A percentile compares a stretch with the other conserved stretches of the same genome.
These are phyloP conservation scores for Tripidium arundinaceum DNA, from an alignment of 202 grass and related monocot species.

Conservation along the genomic window DNA sequence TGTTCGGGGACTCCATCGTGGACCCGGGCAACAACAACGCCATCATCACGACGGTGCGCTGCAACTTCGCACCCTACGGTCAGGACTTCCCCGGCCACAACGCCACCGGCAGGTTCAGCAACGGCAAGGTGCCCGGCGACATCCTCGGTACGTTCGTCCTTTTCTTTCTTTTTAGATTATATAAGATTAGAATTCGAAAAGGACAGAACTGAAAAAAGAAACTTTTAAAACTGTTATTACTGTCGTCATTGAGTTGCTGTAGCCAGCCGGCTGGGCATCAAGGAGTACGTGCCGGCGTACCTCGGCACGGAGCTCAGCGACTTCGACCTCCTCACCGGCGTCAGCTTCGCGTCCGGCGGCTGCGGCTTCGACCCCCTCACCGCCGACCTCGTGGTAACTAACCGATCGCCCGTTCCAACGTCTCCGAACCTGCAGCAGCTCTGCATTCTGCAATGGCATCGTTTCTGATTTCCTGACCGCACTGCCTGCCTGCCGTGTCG, in stretches of 20 bases:
- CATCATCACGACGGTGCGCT: slow-evolving; percentile 42
- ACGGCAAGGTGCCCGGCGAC: slow-evolving; percentile 69
- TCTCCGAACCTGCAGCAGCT: not conserved
- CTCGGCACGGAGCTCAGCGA: slow-evolving; percentile 58
- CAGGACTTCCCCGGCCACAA: slow-evolving; percentile 58
- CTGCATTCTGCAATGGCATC: not conserved
- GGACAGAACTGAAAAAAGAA: not conserved
- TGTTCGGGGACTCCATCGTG: slow-evolving; percentile 82
- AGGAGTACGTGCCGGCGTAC: slow-evolving; percentile 73
- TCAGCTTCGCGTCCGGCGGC: slow-evolving; percentile 83
- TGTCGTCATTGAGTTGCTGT: not conserved
- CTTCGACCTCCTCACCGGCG: slow-evolving; percentile 81
- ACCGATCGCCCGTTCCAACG: not conserved
- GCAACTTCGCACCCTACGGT: slow-evolving; percentile 73
- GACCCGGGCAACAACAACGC: slow-evolving; percentile 89
- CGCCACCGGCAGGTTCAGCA: slow-evolving; percentile 85
- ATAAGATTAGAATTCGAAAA: not conserved
- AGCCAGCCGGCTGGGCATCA: slow-evolving; percentile 68
- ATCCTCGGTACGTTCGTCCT: slow-evolving; percentile 45
- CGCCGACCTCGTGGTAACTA: slow-evolving; percentile 44
- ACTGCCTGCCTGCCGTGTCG: not conserved
- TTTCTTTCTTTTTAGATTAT: not conserved
- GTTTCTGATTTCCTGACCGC: not conserved
- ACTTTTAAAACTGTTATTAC: not conserved
- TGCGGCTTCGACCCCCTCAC: slow-evolving; percentile 80